Base-by-base conservation (phyloP, 2,329 filamentous ascomycete genomes). In the Daldinia sp. region DNA sequence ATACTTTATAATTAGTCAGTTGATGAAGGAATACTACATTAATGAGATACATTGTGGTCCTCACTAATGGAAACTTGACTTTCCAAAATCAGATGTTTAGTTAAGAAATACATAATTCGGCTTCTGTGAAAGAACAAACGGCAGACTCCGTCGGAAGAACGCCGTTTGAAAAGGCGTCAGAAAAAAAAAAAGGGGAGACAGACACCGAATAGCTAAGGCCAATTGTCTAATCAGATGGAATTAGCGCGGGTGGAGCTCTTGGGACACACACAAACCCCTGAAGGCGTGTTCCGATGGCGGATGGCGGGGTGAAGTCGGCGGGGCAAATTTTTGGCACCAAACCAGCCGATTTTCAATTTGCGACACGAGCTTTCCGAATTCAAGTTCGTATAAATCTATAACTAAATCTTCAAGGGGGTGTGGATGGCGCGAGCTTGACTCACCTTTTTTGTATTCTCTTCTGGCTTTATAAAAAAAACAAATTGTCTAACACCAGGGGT, bases 201-300 rank as follows among this genome's bases (percentile, higher is more conserved):
- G 41, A 71, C 59, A 33, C 66, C 69, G 63, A 68, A 66, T 44
- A 23, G 20, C n/a, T 15, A 6, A 51, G 23, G 6, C 28, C 15
- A 42, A 44, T 33, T 46, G 37, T 12, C 23, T 56, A 56, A 37
- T 30, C n/a, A 30, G 53, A 39, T 46, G 44, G 41, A 23, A 39
- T 48, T 57, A 57, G 54, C 26, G 39, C n/a, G 28, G 54, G 54
- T 57, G 23, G 39, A 13, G 46, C n/a, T 15, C 15, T 26, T 57
- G 13, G 28, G 4, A 23, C 20, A 23, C 10, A 35, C 33, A 35
- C 54, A 60, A 46, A 57, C 59, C 61, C 51, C 57, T 65, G 57
- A 46, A 66, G 42, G 56, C n/a, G 28, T 62, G 55, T 66, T 75
- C 75, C 75, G 75, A 75, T 75, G 75, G 66, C 75, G 75, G 75